Evolutionary conservation across 2,329 filamentous ascomycete species (phyloP).

Genomic region (Phaeosphaeria sp.): DNA sequence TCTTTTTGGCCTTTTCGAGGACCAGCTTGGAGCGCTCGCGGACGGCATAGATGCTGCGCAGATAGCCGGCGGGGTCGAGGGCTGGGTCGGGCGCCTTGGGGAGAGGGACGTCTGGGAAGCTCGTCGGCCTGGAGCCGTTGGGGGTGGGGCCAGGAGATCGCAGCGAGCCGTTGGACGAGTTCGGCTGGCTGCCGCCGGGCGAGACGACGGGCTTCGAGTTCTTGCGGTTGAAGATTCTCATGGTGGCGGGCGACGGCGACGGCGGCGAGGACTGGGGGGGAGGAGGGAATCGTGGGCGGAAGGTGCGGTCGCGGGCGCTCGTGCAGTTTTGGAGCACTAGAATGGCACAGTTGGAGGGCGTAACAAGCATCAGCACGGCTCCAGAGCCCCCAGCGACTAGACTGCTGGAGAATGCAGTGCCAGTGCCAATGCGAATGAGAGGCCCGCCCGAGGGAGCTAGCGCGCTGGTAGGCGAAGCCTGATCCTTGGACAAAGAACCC

Average conservation of each 20-base stretch:
- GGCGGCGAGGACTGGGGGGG: not conserved
- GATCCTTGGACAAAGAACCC: slow-evolving; percentile 24
- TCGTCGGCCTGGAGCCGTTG: slow-evolving; percentile 48
- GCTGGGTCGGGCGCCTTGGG: slow-evolving; percentile 86
- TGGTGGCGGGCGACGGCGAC: slow-evolving; percentile 31
- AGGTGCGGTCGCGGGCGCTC: slow-evolving; percentile 2
- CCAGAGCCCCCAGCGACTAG: not conserved
- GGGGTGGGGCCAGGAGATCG: slow-evolving; percentile 57
- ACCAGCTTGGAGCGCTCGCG: slow-evolving; percentile 79
- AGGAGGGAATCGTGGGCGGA: slow-evolving; percentile 10
- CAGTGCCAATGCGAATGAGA: slow-evolving; percentile 14
- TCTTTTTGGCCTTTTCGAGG: slow-evolving; percentile 76
- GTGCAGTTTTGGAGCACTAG: slow-evolving; percentile 3
- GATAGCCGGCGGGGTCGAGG: slow-evolving; percentile 86
- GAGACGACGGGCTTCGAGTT: slow-evolving; percentile 50
- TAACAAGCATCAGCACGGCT: not conserved
- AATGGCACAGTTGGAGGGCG: slow-evolving; percentile 2
- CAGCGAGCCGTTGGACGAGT: slow-evolving; percentile 57
- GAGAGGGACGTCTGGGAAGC: slow-evolving; percentile 78
- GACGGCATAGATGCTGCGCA: slow-evolving; percentile 88
- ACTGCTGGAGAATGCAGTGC: not conserved
- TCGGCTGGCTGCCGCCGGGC: slow-evolving; percentile 47
- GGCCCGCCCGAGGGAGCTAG: slow-evolving; percentile 6
- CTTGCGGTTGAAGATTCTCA: slow-evolving; percentile 63
- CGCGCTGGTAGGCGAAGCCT: slow-evolving; percentile 14